phyloP scores from a whole-genome alignment of 2,329 filamentous ascomycete species.

The Scedosporium boydii region DNA sequence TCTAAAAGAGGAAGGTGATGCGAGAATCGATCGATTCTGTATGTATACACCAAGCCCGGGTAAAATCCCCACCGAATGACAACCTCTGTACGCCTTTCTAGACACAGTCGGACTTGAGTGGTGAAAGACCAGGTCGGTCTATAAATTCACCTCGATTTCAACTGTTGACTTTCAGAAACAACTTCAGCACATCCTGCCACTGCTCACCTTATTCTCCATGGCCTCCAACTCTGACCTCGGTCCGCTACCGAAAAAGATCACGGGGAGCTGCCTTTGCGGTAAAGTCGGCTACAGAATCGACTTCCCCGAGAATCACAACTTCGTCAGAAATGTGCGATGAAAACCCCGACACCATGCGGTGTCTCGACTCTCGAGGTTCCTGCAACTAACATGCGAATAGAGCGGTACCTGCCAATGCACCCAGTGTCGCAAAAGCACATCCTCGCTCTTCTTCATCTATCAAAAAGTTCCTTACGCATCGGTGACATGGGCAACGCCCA shows the following conservation, averaged over 20 bases:
- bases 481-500: slow-evolving; percentile 23
- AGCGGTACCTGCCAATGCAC: slow-evolving; percentile 40
- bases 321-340: slow-evolving; percentile 7
- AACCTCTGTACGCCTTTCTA: too few relatives aligned
- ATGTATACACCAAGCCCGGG: too few relatives aligned
- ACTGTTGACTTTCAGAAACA: too few relatives aligned
- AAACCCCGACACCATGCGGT: too few relatives aligned
- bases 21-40: too few relatives aligned
- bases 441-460: slow-evolving; percentile 32
- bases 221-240: not conserved
- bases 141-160: too few relatives aligned
- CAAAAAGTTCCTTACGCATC: slow-evolving; percentile 26
- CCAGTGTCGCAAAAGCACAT: slow-evolving; percentile 43
- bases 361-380: too few relatives aligned
- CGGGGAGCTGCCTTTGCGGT: slow-evolving; percentile 11
- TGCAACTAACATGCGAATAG: slow-evolving; percentile 5
- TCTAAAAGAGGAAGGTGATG: too few relatives aligned
- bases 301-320: slow-evolving; percentile 10
- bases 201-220: not conserved
- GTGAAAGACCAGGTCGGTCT: too few relatives aligned
- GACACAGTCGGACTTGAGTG: too few relatives aligned
- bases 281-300: slow-evolving; percentile 9
- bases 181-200: too few relatives aligned
- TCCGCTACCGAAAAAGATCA: slow-evolving; percentile 10
- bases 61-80: too few relatives aligned